Evolutionary conservation across 2,329 filamentous ascomycete genomes (phyloP).

Genomic region (Sordariomycetes sp.): DNA sequence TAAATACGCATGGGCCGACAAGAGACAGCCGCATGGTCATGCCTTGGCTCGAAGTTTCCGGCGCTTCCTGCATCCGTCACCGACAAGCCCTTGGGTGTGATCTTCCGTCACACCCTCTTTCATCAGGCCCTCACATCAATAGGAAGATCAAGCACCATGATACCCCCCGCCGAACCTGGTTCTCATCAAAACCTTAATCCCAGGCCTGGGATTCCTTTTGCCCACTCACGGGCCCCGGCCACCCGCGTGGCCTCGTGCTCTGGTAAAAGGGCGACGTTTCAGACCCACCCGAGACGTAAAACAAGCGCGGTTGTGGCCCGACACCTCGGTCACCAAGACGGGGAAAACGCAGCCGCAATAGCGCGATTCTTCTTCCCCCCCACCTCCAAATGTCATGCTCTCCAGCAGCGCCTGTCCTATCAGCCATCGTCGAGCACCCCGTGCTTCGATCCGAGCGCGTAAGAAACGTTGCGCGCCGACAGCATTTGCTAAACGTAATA

Average conservation of each 20-base stretch:
- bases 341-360: not conserved
- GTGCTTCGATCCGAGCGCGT: not conserved
- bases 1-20: not conserved
- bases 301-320: not conserved
- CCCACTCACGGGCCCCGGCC: not conserved
- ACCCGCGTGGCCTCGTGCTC: not conserved
- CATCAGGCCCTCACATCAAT: not conserved
- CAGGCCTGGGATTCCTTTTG: not conserved
- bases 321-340: not conserved
- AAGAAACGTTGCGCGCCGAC: not conserved
- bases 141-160: not conserved
- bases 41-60: not conserved
- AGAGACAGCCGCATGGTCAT: not conserved
- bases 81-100: not conserved
- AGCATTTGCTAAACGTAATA: not conserved
- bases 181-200: not conserved
- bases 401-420: not conserved
- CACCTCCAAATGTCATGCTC: not conserved
- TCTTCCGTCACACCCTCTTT: not conserved
- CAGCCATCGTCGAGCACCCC: not conserved
- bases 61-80: not conserved
- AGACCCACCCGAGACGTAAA: not conserved
- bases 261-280: not conserved
- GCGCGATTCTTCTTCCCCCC: not conserved
- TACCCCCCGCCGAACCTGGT: not conserved